phyloP scores from a whole-genome alignment of 257 asterid species.

The Agastache rugosa region DNA sequence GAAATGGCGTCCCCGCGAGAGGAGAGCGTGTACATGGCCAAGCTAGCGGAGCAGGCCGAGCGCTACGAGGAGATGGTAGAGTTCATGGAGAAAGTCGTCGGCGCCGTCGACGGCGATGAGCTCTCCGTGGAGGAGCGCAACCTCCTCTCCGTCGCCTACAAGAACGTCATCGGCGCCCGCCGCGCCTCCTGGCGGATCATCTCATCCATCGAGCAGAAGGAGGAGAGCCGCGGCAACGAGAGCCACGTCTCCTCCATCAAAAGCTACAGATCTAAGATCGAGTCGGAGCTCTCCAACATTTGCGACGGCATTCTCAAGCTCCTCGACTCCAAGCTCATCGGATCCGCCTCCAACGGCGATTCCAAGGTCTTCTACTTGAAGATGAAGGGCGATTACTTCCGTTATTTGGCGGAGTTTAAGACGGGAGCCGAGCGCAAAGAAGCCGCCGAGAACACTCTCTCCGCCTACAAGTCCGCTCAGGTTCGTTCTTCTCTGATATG shows the following conservation, averaged over 20 bases:
- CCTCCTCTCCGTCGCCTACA: constrained; percentile 80
- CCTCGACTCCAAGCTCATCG: constrained; percentile 76
- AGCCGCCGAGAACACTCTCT: constrained; percentile 90
- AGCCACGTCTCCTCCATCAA: constrained; percentile 69
- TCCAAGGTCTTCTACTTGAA: constrained; percentile 90
- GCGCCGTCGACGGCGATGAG: constrained; percentile 64
- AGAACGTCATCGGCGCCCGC: constrained; percentile 85
- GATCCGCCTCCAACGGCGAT: constrained; percentile 65
- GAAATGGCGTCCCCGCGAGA: constrained; percentile 58
- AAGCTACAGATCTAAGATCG: constrained; percentile 83
- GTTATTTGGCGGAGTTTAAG: constrained; percentile 85
- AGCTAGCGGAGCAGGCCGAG: constrained; percentile 61
- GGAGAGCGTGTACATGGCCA: constrained; percentile 55
- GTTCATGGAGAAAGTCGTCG: constrained; percentile 62
- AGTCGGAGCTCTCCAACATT: constrained; percentile 69
- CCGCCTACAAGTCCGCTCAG: constrained; percentile 92
- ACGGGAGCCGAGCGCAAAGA: constrained; percentile 75
- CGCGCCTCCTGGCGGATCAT: constrained; percentile 84
- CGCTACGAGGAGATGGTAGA: constrained; percentile 66
- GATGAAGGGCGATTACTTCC: constrained; percentile 91
- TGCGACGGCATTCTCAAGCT: constrained; percentile 79
- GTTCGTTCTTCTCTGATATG: constrained; percentile 33
- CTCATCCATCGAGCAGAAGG: constrained; percentile 87
- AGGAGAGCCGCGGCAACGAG: constrained; percentile 86
- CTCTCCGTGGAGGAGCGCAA: constrained; percentile 83